phyloP scores from a whole-genome alignment of 2,329 filamentous ascomycete species.

The Claviceps spartinae region DNA sequence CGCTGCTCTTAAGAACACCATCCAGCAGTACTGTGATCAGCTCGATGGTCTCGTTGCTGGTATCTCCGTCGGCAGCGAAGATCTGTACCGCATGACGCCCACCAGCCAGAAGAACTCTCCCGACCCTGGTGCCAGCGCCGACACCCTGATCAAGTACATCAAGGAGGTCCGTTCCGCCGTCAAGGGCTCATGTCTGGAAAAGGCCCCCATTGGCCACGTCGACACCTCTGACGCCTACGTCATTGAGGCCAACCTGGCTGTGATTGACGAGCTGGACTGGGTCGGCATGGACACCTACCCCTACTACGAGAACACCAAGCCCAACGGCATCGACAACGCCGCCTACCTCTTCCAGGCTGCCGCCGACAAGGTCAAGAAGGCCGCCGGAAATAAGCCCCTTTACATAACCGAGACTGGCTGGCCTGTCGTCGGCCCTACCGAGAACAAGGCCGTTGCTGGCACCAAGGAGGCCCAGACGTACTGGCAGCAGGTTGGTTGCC shows the following conservation, averaged over 20 bases:
- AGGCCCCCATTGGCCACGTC: slow-evolving; percentile 61
- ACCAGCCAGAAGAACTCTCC: slow-evolving; percentile 50
- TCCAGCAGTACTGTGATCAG: slow-evolving; percentile 50
- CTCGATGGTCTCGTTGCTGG: slow-evolving; percentile 59
- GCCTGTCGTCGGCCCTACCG: slow-evolving; percentile 56
- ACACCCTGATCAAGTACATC: slow-evolving; percentile 56
- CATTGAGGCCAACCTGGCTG: slow-evolving; percentile 56
- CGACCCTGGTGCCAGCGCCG: slow-evolving; percentile 48
- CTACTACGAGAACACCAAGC: slow-evolving; percentile 61
- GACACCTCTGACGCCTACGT: slow-evolving; percentile 78
- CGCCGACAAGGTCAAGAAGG: slow-evolving; percentile 43
- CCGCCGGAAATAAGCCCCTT: slow-evolving; percentile 52
- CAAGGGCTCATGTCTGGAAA: slow-evolving; percentile 43
- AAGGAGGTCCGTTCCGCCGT: slow-evolving; percentile 50
- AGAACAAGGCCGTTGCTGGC: slow-evolving; percentile 49
- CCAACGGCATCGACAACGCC: slow-evolving; percentile 52
- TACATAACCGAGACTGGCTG: slow-evolving; percentile 88
- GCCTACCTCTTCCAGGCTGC: slow-evolving; percentile 56
- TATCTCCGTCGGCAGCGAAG: slow-evolving; percentile 78
- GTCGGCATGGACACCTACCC: slow-evolving; percentile 76
- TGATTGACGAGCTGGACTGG: slow-evolving; percentile 61
- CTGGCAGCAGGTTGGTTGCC: slow-evolving; percentile 69
- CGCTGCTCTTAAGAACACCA: slow-evolving; percentile 54
- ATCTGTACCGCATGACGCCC: slow-evolving; percentile 69
- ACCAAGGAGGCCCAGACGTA: slow-evolving; percentile 59